Conservation (phyloP, 1,284 basidiomycete genomes). For the Cryptococcus maquisensis region DNA sequence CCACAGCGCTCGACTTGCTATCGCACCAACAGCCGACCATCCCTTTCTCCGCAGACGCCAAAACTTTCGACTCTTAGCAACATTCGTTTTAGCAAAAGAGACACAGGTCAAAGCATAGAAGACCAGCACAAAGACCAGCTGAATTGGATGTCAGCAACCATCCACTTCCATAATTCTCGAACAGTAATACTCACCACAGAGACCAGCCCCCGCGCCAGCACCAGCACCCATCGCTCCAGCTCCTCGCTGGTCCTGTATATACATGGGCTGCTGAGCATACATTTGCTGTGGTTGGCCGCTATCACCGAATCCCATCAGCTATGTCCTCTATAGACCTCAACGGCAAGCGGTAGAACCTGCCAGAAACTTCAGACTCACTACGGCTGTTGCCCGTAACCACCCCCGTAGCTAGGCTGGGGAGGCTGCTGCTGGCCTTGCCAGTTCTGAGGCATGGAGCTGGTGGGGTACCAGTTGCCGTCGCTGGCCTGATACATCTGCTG, state of each 20-base stretch:
- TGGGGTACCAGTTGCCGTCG: slow-evolving; percentile 27
- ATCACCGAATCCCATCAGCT: background rate
- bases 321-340: background rate
- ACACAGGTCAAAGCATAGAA: slow-evolving; percentile 23
- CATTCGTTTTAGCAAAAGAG: slow-evolving; percentile 4
- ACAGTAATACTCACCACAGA: slow-evolving; percentile 10
- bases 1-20: too few relatives aligned
- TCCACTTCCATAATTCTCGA: too few relatives aligned
- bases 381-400: slow-evolving; percentile 6
- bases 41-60: too few relatives aligned
- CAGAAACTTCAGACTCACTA: slow-evolving; percentile 8
- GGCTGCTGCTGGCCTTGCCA: slow-evolving; percentile 11
- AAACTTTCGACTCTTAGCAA: too few relatives aligned
- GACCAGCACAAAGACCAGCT: slow-evolving; percentile 20
- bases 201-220: slow-evolving; percentile 10
- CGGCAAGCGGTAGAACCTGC: background rate
- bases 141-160: background rate
- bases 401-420: slow-evolving; percentile 4
- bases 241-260: slow-evolving; percentile 6
- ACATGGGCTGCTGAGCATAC: slow-evolving; percentile 11
- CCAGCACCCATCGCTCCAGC: slow-evolving; percentile 1
- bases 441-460: slow-evolving; percentile 11
- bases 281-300: slow-evolving; percentile 16
- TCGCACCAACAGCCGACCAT: too few relatives aligned
- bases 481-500: slow-evolving; percentile 26